phyloP scores from a whole-genome alignment of 306 rosid species.

The Vigna unguiculata region DNA sequence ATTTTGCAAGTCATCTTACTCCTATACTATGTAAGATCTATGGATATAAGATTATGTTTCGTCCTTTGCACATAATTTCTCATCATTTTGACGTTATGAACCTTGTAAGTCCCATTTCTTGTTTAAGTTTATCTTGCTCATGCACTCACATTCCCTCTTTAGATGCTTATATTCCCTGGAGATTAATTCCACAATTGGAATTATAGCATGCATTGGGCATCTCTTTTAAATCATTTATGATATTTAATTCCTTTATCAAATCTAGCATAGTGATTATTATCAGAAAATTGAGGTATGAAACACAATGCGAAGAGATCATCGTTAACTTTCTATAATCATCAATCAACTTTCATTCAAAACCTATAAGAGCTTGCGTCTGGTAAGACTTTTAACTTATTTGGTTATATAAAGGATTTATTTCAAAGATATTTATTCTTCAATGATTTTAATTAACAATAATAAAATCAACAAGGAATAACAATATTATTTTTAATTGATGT shows the following conservation, averaged over 20 bases:
- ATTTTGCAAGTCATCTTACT: constrained; percentile 8
- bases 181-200: background rate
- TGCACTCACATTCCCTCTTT: background rate
- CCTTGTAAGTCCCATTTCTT: background rate
- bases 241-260: background rate
- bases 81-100: constrained; percentile 12
- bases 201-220: background rate
- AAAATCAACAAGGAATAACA: no score
- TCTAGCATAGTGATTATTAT: no score
- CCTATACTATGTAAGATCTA: constrained; percentile 6
- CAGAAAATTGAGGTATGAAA: background rate
- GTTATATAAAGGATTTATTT: no score
- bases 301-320: background rate
- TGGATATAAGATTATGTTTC: constrained; percentile 6
- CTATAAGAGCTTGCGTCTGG: no score
- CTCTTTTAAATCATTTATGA: background rate
- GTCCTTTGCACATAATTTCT: constrained; percentile 8
- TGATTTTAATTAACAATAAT: no score
- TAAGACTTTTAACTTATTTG: background rate
- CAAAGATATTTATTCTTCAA: no score
- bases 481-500: no score
- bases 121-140: background rate
- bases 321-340: background rate
- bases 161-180: background rate
- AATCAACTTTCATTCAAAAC: no score